Base-by-base conservation (phyloP, 345 rosid genomes). In the Geranium brycei region DNA sequence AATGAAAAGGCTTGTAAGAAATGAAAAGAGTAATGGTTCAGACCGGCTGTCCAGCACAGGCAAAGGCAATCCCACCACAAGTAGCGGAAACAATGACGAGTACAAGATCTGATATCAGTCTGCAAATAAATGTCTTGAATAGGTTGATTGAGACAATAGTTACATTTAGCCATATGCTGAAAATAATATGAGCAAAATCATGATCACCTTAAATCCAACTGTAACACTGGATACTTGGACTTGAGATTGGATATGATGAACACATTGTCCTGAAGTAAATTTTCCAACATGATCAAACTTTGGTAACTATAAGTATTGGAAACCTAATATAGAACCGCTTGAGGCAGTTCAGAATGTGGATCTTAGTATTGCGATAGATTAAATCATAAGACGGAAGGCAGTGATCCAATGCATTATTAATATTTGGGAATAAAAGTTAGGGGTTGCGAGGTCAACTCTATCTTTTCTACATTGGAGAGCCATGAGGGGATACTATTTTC, bases 11-110 rank as follows among this genome's bases (percentile, higher is more conserved):
- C 15, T 47, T 47, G 53, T 47, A 47, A 11, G 7, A 47, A 13
- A 47, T 11, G 15, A 8, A 13, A 13, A 47, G 7, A 47, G 15
- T 47, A 47, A 47, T 47, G 53, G 53, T 61, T 51, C 91, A 73
- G 62, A 92, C 99, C 84, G 96, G 96, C 75, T 89, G 99, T 71
- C 99, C 97, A 82, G 96, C 95, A 79, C 93, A 92, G 66, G 97
- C 99, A 79, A 92, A 92, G 60, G 97, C 99, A 70, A 92, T 87
- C 66, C 99, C 99, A 79, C 97, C 99, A 75, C 95, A 92, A 76
- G 97, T 86, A 67, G 97, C 99, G 72, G 97, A 92, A 70, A 92
- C 97, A 72, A 89, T 92, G 82, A 87, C 91, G 66, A 92, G 89
- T 8, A 89, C 99, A 80, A 87, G 77, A 83, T 89, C 97, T 57